Evolutionary conservation across 331 rosid species (phyloP).

Genomic region (Rhamnella rubrinervis): DNA sequence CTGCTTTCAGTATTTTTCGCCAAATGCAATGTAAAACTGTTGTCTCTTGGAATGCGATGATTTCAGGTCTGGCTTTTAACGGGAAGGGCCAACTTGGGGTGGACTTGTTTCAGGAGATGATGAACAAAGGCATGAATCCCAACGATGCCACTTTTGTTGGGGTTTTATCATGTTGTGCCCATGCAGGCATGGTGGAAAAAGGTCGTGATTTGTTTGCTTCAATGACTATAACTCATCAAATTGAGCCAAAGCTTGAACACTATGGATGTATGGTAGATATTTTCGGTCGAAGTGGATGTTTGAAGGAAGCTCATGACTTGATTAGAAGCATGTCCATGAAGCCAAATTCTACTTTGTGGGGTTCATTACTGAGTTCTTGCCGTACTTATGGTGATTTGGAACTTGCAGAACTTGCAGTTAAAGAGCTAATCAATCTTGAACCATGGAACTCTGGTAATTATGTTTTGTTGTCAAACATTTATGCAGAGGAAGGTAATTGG

Average conservation of each 20-base stretch:
- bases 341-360: slow-evolving; percentile 36
- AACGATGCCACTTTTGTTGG: slow-evolving; percentile 25
- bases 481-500: slow-evolving; percentile 37
- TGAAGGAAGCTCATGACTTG: slow-evolving; percentile 31
- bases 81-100: slow-evolving; percentile 33
- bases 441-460: slow-evolving; percentile 36
- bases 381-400: slow-evolving; percentile 21
- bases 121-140: slow-evolving; percentile 13
- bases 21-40: slow-evolving; percentile 18
- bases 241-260: slow-evolving; percentile 42
- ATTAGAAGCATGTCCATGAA: slow-evolving; percentile 34
- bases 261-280: slow-evolving; percentile 42
- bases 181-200: slow-evolving; percentile 33
- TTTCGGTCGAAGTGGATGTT: slow-evolving; percentile 30
- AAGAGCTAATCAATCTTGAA: slow-evolving; percentile 28
- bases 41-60: slow-evolving; percentile 27
- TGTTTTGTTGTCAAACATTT: slow-evolving; percentile 28
- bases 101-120: slow-evolving; percentile 27
- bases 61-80: slow-evolving; percentile 31
- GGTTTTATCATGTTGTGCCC: slow-evolving; percentile 33
- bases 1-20: slow-evolving; percentile 14
- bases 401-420: slow-evolving; percentile 23
- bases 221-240: slow-evolving; percentile 13
- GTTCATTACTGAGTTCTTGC: slow-evolving; percentile 35
- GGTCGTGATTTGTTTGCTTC: slow-evolving; percentile 29